phyloP scores from a whole-genome alignment of 73 alveolate genomes.

The Paraurostyla sp. region DNA sequence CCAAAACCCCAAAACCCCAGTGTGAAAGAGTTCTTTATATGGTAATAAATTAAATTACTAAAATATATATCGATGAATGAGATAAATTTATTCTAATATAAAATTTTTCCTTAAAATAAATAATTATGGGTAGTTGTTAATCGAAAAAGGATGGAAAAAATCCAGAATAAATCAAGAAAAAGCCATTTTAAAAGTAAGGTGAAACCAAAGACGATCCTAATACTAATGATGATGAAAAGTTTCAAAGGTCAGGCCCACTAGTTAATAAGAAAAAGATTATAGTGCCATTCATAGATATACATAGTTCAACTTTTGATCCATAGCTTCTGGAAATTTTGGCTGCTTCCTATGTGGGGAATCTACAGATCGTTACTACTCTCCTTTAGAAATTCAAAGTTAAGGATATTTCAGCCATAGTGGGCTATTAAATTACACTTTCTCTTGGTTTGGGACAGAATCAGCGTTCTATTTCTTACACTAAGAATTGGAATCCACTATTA shows the following conservation, averaged over 20 bases:
- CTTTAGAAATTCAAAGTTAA: background rate
- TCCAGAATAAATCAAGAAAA: background rate
- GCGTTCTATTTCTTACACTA: too few relatives aligned
- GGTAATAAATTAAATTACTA: too few relatives aligned
- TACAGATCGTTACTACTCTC: background rate
- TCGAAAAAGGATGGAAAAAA: slow-evolving; percentile 29
- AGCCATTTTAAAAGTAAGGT: background rate
- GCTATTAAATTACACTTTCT: background rate
- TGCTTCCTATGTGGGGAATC: slow-evolving; percentile 22
- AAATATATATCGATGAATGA: too few relatives aligned
- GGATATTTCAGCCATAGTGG: background rate
- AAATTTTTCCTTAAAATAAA: background rate
- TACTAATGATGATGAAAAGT: background rate
- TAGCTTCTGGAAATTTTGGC: slow-evolving; percentile 36
- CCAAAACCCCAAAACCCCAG: too few relatives aligned
- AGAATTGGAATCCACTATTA: slow-evolving; percentile 44
- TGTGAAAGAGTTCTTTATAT: too few relatives aligned
- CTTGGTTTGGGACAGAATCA: too few relatives aligned
- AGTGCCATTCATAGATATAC: background rate
- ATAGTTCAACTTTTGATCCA: too few relatives aligned
- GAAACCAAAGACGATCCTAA: background rate
- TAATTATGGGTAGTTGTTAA: slow-evolving; percentile 56
- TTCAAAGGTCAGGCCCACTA: background rate
- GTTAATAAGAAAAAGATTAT: too few relatives aligned
- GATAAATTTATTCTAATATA: background rate